These are phyloP conservation scores for Tricharina praecox DNA, from an alignment of 495 filamentous ascomycete genomes.

Conservation along the genomic window DNA sequence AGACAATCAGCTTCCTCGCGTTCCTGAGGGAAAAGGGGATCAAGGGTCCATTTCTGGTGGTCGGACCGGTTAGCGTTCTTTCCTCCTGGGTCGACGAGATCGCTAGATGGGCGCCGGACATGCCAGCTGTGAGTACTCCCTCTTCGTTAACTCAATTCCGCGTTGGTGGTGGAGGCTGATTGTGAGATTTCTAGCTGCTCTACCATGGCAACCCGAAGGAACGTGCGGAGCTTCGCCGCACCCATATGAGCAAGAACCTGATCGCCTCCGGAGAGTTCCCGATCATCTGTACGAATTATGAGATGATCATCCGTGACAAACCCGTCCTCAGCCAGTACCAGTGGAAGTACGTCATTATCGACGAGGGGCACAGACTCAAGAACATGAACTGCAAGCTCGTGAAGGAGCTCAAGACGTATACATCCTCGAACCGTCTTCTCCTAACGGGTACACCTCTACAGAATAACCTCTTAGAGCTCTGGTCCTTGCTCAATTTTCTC, in stretches of 20 bases:
- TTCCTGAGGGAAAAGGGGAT: constrained; percentile 71
- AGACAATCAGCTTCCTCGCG: constrained; percentile 81
- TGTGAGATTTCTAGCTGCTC: constrained; percentile 59
- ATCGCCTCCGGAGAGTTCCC: constrained; percentile 79
- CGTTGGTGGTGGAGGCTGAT: constrained; percentile 66
- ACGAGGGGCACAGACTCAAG: constrained; percentile 94
- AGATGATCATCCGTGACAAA: constrained; percentile 84
- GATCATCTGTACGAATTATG: constrained; percentile 82
- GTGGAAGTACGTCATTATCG: constrained; percentile 96
- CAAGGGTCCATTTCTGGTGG: constrained; percentile 77
- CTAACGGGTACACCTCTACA: constrained; percentile 92
- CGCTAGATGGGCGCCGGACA: constrained; percentile 28
- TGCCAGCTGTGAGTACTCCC: no score
- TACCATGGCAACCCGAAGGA: constrained; percentile 73
- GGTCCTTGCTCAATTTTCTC: constrained; percentile 88
- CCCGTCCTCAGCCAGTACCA: constrained; percentile 61
- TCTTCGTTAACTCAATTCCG: constrained; percentile 40
- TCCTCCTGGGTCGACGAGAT: constrained; percentile 98
- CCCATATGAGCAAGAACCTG: constrained; percentile 39
- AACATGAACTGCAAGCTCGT: constrained; percentile 90
- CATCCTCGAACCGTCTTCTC: constrained; percentile 72
- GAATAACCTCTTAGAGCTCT: constrained; percentile 87
- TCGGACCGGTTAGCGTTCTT: constrained; percentile 77
- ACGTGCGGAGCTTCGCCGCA: constrained; percentile 51
- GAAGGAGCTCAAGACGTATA: constrained; percentile 67